These are phyloP conservation scores for Cladosporium sp. DNA, from an alignment of 2,329 filamentous ascomycete species.

Conservation along the genomic window DNA sequence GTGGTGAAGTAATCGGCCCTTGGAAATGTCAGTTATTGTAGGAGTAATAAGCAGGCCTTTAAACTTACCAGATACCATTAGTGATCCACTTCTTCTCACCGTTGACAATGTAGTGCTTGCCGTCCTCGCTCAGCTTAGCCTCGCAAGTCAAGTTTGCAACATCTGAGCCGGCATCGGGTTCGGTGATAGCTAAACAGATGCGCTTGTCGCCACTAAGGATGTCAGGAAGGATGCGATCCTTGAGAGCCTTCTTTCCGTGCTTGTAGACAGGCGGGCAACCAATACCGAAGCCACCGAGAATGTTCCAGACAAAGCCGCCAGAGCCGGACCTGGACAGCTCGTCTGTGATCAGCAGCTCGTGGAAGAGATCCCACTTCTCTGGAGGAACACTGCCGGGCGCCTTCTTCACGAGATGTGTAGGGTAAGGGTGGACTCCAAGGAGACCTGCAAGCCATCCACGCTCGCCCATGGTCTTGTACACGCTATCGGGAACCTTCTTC, in stretches of 20 bases:
- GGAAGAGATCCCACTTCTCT: constrained; percentile 97
- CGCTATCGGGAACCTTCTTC: constrained; percentile 80
- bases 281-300: constrained; percentile 95
- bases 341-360: constrained; percentile 93
- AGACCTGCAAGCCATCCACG: constrained; percentile 92
- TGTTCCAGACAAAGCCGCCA: constrained; percentile 94
- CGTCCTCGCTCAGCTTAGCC: constrained; percentile 90
- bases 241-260: constrained; percentile 81
- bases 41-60: background rate
- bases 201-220: constrained; percentile 92
- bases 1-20: constrained; percentile 90
- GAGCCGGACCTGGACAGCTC: constrained; percentile 87
- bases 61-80: constrained; percentile 68
- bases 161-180: constrained; percentile 90
- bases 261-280: constrained; percentile 89
- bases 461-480: constrained; percentile 95
- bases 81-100: constrained; percentile 99
- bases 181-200: constrained; percentile 95
- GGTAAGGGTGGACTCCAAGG: constrained; percentile 75
- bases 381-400: constrained; percentile 76
- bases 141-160: constrained; percentile 95
- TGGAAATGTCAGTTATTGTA: constrained; percentile 54
- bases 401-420: constrained; percentile 67
- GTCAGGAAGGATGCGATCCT: constrained; percentile 84
- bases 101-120: constrained; percentile 99